A percentile compares a stretch with the other conserved stretches of the same genome.
Conservation (phyloP, 2,329 filamentous ascomycete species). For the Claviceps sp. region DNA sequence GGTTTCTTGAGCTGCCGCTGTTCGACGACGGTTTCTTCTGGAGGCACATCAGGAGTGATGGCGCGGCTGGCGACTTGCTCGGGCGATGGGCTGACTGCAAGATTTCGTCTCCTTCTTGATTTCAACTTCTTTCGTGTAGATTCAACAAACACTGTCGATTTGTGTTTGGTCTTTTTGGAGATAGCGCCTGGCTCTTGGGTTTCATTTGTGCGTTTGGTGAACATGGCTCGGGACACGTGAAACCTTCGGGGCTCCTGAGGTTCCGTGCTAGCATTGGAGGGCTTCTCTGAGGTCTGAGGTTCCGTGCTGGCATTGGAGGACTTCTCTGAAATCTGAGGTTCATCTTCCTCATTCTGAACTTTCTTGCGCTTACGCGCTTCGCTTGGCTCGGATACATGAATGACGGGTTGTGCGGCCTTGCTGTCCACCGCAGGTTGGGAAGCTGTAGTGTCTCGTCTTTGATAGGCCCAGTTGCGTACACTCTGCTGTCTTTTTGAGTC, state of each 20-base stretch:
- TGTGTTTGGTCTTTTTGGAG: constrained; percentile 28
- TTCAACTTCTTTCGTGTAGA: constrained; percentile 28
- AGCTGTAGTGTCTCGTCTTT: constrained; percentile 29
- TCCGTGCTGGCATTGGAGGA: background rate
- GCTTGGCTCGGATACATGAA: constrained; percentile 33
- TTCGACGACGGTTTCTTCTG: constrained; percentile 7
- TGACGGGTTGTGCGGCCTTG: constrained; percentile 23
- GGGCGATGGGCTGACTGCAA: constrained; percentile 8
- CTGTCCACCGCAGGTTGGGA: constrained; percentile 7
- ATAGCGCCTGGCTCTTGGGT: constrained; percentile 15
- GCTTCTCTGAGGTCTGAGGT: background rate
- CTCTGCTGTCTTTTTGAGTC: constrained; percentile 39
- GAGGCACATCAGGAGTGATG: background rate
- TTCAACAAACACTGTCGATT: constrained; percentile 43
- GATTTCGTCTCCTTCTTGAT: constrained; percentile 9
- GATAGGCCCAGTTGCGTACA: constrained; percentile 41
- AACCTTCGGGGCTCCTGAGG: constrained; percentile 34
- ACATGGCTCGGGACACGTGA: constrained; percentile 38
- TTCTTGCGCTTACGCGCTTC: constrained; percentile 12
- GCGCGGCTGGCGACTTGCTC: background rate
- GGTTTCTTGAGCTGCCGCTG: constrained; percentile 22
- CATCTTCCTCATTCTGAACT: constrained; percentile 5
- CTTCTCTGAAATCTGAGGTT: background rate
- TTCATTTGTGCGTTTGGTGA: constrained; percentile 17
- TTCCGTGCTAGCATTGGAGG: background rate